phyloP scores from a whole-genome alignment of 345 rosid genomes.

The Clarkia xantiana region DNA sequence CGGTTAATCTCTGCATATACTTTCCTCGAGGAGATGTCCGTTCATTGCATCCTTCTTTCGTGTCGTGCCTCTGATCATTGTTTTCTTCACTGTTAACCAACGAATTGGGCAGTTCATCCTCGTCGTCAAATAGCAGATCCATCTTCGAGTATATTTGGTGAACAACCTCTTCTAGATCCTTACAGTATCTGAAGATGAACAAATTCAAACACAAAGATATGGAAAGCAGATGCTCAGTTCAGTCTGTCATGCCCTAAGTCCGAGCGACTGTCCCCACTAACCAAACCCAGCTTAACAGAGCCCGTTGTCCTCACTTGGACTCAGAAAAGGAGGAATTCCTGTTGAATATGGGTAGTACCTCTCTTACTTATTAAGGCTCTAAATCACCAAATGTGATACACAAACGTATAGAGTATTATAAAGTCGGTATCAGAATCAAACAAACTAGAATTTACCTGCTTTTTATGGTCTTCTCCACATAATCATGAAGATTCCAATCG shows the following conservation, averaged over 20 bases:
- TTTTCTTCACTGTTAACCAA: conserved; percentile 69
- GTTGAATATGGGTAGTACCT: no score
- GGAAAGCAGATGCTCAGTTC: not conserved
- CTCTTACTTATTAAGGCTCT: no score
- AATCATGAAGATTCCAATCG: conserved; percentile 81
- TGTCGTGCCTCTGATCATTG: conserved; percentile 37
- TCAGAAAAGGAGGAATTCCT: no score
- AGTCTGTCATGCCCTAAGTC: not conserved
- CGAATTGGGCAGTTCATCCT: conserved; percentile 40
- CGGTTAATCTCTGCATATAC: conserved; percentile 30
- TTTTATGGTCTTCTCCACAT: conserved; percentile 57
- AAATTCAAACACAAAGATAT: conserved; percentile 5
- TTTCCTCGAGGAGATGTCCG: conserved; percentile 16
- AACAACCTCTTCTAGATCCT: conserved; percentile 48
- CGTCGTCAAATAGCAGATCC: conserved; percentile 58
- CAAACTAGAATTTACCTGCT: conserved; percentile 31
- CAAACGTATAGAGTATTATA: no score
- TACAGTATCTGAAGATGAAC: conserved; percentile 39
- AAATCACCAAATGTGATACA: no score
- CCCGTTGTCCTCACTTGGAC: no score
- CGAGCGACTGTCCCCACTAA: no score
- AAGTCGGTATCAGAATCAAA: not conserved
- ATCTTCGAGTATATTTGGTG: conserved; percentile 46
- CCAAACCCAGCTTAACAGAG: no score
- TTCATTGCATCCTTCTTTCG: conserved; percentile 19